Percentiles rank a stretch among this genome's conserved stretches.
phyloP scores from a whole-genome alignment of 345 rosid species.

The Lepidium didymum region DNA sequence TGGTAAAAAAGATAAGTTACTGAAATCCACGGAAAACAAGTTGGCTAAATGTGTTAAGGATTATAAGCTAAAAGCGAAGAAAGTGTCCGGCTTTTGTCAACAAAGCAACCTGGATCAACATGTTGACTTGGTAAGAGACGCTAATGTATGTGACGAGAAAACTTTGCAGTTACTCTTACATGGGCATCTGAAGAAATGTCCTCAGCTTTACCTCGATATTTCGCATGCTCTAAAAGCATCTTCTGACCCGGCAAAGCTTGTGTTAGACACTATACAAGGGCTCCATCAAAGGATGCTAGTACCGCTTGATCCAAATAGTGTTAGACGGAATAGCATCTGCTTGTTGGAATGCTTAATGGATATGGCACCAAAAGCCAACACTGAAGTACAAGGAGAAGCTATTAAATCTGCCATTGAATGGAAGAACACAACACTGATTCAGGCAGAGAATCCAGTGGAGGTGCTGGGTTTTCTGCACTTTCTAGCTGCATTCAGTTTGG shows the following conservation, averaged over 20 bases:
- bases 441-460: conserved; percentile 28
- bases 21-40: background rate
- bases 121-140: conserved; percentile 1
- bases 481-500: conserved; percentile 38
- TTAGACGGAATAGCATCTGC: conserved; percentile 38
- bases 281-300: conserved; percentile 29
- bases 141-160: conserved; percentile 28
- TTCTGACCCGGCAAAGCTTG: conserved; percentile 52
- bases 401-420: conserved; percentile 32
- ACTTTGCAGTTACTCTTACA: conserved; percentile 42
- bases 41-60: conserved; percentile 12
- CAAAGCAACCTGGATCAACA: conserved; percentile 10
- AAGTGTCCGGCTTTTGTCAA: conserved; percentile 1
- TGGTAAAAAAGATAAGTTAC: conserved; percentile 4
- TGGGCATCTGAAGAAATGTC: conserved; percentile 31
- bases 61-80: conserved; percentile 11
- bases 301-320: conserved; percentile 27
- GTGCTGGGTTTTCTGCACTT: conserved; percentile 41
- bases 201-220: conserved; percentile 29
- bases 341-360: conserved; percentile 44
- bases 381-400: conserved; percentile 35
- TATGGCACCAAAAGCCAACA: conserved; percentile 28
- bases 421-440: conserved; percentile 31
- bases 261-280: conserved; percentile 47
- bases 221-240: conserved; percentile 18